phyloP scores from a whole-genome alignment of 768 basidiomycete species.

The Panellus pusillus region DNA sequence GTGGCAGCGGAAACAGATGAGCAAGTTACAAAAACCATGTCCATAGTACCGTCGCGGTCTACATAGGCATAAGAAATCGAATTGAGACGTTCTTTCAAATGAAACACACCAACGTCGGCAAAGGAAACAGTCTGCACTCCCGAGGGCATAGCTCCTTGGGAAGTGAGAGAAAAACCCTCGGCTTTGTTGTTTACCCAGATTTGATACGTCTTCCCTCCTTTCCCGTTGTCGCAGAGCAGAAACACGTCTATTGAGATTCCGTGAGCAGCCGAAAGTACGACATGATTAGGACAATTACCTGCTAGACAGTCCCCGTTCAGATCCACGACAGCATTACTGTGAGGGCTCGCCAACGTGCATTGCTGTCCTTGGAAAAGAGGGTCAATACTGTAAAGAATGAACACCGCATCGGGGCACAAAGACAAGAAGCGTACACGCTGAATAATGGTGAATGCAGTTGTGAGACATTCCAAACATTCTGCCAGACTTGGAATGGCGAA shows the following conservation, averaged over 20 bases:
- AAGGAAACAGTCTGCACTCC: constrained; percentile 83
- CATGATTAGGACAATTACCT: constrained; percentile 43
- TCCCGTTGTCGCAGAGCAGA: constrained; percentile 75
- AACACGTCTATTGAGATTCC: constrained; percentile 66
- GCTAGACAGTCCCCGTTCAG: constrained; percentile 95
- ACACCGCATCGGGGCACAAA: not conserved
- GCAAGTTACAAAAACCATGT: constrained; percentile 91
- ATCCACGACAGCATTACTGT: constrained; percentile 93
- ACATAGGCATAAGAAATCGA: constrained; percentile 1
- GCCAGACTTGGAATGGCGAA: constrained; percentile 67
- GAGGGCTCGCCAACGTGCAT: constrained; percentile 83
- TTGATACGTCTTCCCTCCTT: constrained; percentile 68
- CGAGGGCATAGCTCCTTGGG: constrained; percentile 65
- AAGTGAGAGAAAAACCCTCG: constrained; percentile 69
- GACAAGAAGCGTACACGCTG: constrained; percentile 52
- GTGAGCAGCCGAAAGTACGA: not conserved
- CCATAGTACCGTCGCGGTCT: constrained; percentile 97
- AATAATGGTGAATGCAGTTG: constrained; percentile 55
- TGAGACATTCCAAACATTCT: constrained; percentile 74
- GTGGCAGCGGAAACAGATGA: constrained; percentile 60
- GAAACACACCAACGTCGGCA: constrained; percentile 77
- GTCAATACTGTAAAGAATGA: constrained; percentile 43
- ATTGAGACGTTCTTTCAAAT: not conserved
- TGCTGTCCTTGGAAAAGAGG: constrained; percentile 62
- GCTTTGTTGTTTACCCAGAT: constrained; percentile 91